These are phyloP conservation scores for Canariomyces notabilis DNA, from an alignment of 2,329 filamentous ascomycete genomes.

Conservation along the genomic window DNA sequence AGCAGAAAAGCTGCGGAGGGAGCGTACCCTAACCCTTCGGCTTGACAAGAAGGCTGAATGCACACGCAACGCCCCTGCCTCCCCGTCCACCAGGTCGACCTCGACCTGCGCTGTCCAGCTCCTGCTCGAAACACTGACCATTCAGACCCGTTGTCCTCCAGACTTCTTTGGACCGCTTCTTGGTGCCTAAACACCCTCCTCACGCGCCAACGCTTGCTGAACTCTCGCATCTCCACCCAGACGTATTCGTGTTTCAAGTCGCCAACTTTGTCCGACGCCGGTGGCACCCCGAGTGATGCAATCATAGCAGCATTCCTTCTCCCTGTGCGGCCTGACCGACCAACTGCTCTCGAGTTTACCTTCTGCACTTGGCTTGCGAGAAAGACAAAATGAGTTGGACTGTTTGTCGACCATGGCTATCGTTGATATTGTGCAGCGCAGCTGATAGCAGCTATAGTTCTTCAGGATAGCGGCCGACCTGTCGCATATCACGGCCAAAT, in stretches of 20 bases:
- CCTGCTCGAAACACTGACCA: background rate
- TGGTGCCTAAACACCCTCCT: background rate
- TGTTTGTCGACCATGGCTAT: slow-evolving; percentile 8
- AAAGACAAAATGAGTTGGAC: slow-evolving; percentile 21
- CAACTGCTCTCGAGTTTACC: background rate
- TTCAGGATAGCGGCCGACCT: slow-evolving; percentile 79
- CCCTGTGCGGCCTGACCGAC: background rate
- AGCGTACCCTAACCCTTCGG: background rate
- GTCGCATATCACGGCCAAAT: slow-evolving; percentile 80
- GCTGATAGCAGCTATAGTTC: slow-evolving; percentile 42
- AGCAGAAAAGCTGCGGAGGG: too few relatives aligned
- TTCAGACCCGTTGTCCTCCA: background rate
- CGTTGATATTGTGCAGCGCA: background rate
- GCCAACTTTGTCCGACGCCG: background rate
- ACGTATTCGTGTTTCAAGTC: too few relatives aligned
- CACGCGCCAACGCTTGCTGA: background rate
- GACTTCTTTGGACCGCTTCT: background rate
- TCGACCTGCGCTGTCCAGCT: background rate
- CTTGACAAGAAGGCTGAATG: background rate
- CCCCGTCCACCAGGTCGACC: background rate
- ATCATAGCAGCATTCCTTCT: slow-evolving; percentile 6
- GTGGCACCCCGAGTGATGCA: slow-evolving; percentile 8
- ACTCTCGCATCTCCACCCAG: background rate
- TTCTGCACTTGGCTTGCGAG: too few relatives aligned
- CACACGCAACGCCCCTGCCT: background rate